A percentile compares a stretch with the other conserved stretches of the same genome.
Conservation (phyloP, 2,329 filamentous ascomycete species). For the Myriosclerotinia duriaeana region DNA sequence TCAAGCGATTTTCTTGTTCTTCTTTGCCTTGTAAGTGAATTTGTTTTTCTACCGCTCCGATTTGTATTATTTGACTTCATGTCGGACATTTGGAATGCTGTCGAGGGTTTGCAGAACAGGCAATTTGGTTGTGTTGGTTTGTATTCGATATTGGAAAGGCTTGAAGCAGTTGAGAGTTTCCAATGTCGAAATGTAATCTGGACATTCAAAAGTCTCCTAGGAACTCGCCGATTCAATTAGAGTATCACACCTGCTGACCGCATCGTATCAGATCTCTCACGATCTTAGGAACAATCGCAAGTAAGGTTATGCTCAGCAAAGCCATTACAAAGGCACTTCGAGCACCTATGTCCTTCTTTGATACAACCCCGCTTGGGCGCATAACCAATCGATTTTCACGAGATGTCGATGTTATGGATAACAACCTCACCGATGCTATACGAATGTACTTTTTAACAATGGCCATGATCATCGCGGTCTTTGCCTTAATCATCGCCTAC, state of each 20-base stretch:
- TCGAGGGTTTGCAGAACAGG: too few species aligned
- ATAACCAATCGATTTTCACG: constrained; percentile 96
- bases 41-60: not conserved
- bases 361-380: constrained; percentile 90
- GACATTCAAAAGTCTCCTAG: too few species aligned
- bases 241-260: not conserved
- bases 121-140: too few species aligned
- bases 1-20: constrained; percentile 75
- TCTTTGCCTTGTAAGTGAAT: constrained; percentile 62
- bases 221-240: too few species aligned
- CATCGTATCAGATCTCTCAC: constrained; percentile 56
- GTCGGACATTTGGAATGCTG: too few species aligned
- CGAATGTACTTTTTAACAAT: constrained; percentile 90
- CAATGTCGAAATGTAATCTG: too few species aligned
- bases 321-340: constrained; percentile 76
- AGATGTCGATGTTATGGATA: constrained; percentile 96
- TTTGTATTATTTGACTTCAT: too few species aligned
- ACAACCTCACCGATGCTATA: constrained; percentile 82
- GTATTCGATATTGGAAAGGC: too few species aligned
- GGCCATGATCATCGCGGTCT: constrained; percentile 78
- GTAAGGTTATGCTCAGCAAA: constrained; percentile 75
- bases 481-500: constrained; percentile 88
- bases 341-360: constrained; percentile 87
- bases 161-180: too few species aligned
- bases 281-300: constrained; percentile 75